Conservation (phyloP, 495 filamentous ascomycete species). For the Penicillium pulvis region DNA sequence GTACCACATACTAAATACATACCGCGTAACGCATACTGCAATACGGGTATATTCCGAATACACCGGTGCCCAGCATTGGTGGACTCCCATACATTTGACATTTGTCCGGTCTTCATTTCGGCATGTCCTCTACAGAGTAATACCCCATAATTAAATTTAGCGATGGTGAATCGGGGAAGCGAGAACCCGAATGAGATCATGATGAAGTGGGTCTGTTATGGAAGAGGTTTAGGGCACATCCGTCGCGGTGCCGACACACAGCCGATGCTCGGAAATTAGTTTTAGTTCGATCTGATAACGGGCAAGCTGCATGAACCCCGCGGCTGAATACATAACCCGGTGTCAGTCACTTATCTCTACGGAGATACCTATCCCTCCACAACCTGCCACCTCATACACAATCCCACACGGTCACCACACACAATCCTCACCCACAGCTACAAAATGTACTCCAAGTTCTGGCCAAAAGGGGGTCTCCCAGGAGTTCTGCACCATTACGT, state of each 20-base stretch:
- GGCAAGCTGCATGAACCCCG: conserved; percentile 4
- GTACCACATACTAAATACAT: not conserved
- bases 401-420: not conserved
- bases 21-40: not conserved
- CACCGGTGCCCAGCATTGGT: not conserved
- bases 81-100: no score
- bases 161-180: not conserved
- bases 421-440: not conserved
- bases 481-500: conserved; percentile 61
- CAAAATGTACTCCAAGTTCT: conserved; percentile 50
- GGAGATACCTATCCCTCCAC: no score
- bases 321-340: conserved; percentile 5
- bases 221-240: conserved; percentile 2
- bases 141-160: not conserved
- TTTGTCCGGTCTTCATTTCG: no score
- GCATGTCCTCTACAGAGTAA: not conserved
- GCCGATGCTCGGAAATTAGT: conserved; percentile 7
- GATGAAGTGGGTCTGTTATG: not conserved
- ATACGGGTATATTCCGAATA: not conserved
- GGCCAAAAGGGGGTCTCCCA: conserved; percentile 50
- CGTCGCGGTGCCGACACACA: conserved; percentile 7
- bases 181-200: conserved; percentile 3
- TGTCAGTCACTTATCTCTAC: not conserved
- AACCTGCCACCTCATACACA: no score
- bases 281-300: conserved; percentile 17